Percentiles rank a stretch among this genome's conserved stretches.
These are phyloP conservation scores for Clarkia xantiana DNA, from an alignment of 345 rosid species.

Conservation along the genomic window DNA sequence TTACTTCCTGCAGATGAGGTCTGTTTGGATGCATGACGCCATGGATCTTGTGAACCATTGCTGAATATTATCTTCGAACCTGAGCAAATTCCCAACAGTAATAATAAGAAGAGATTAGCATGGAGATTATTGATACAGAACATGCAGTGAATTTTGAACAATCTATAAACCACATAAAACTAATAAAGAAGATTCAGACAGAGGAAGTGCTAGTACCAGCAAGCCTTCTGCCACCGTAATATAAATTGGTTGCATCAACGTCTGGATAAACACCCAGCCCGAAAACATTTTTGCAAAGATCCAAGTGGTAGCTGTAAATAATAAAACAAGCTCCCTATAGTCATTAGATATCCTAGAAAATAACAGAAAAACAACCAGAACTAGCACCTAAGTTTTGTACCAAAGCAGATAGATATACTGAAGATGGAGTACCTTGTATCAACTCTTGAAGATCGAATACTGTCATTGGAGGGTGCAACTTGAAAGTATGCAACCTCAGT, in stretches of 20 bases:
- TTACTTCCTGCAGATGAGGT: constrained; percentile 56
- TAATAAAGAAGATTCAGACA: too few relatives aligned
- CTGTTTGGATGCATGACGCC: constrained; percentile 90
- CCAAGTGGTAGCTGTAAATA: constrained; percentile 58
- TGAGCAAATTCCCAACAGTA: constrained; percentile 15
- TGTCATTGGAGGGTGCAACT: constrained; percentile 76
- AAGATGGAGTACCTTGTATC: constrained; percentile 41
- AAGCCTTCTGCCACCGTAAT: constrained; percentile 71
- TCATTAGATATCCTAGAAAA: neutral
- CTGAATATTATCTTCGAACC: constrained; percentile 75
- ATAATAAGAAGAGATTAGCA: neutral
- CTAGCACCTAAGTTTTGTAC: neutral
- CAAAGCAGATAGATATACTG: neutral
- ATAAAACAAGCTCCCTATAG: neutral
- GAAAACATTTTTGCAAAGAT: constrained; percentile 66
- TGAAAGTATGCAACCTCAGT: constrained; percentile 85
- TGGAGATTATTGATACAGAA: neutral
- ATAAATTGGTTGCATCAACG: constrained; percentile 55
- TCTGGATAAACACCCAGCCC: constrained; percentile 59
- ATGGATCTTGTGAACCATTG: constrained; percentile 90
- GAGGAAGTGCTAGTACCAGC: constrained; percentile 32
- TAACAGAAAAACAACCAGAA: constrained; percentile 1
- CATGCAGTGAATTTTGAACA: neutral
- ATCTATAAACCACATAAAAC: too few relatives aligned
- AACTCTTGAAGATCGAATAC: constrained; percentile 70